Evolutionary conservation across 2,329 filamentous ascomycete species (phyloP), one percentile per base, ranked within the genome.

Genomic region (Verticillium nubilum): DNA sequence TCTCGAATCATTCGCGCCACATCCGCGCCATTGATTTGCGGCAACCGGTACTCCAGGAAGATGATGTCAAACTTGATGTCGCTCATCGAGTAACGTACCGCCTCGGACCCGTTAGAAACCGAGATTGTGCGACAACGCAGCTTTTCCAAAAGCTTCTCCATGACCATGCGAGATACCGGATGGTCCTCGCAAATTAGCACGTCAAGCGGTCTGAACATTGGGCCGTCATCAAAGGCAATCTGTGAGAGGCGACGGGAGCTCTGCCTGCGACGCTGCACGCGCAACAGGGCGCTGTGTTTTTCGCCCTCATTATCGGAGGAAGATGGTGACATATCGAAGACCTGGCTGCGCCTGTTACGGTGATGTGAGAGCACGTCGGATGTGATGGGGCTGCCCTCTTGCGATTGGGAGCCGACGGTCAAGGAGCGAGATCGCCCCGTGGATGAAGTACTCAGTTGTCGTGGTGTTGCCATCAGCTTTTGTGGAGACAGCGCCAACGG

Each of bases 11-110:
- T 99, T 33, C 95, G 89, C 56, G 95, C 94, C 59, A 99, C 91
- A 71, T 99, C 95, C 13, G 92, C 90, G 26, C 95, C 95, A 67
- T 92, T 98, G 69, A 98, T 92, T 69, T 96, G 92, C 10, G 95
- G 94, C 53, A 99, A 80, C 72, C 94, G 96, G 77, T 92, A 97
- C 74, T 99, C 95, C 74, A 97, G 94, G 80, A 99, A 95, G 71
- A 99, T 97, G 67, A 97, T 92, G 74, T 99, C 95, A 70, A 98
- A 99, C 70, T 98, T 96, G 70, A 99, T 94, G 70, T 98, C 94
- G 69, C 94, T 94, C 81, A 96, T 91, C 28, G 95, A 92, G 74
- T 95, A 97, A 25, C 94, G 87, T 67, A 97, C 89, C 12, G 94
- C 95, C 70, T 99, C 95, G 0, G 91, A 88, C 1, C 95, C 95